Evolutionary conservation across 2,329 filamentous ascomycete genomes (phyloP).

Genomic region (Xylariales sp.): DNA sequence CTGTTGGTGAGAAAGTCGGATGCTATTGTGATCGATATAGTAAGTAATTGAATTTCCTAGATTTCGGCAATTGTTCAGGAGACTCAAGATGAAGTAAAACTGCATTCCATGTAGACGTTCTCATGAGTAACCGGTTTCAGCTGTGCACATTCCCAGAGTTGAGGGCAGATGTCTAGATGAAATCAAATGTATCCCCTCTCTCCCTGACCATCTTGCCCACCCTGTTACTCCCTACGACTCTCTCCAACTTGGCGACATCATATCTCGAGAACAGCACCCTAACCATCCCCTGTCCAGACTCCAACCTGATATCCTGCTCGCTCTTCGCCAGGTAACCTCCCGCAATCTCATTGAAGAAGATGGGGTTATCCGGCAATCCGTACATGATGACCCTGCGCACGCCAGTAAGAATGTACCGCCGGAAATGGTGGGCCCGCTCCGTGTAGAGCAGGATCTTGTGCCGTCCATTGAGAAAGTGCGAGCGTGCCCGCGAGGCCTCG

Average conservation of each 20-base stretch:
- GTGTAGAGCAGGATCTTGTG: constrained; percentile 86
- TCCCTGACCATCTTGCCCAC: constrained; percentile 81
- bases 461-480: constrained; percentile 79
- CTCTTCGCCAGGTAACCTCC: constrained; percentile 61
- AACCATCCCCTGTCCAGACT: constrained; percentile 55
- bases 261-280: constrained; percentile 76
- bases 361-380: constrained; percentile 80
- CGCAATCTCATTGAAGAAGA: constrained; percentile 74
- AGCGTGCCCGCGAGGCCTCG: constrained; percentile 78
- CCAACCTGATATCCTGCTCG: constrained; percentile 50
- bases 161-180: too few species aligned
- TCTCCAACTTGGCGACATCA: constrained; percentile 83
- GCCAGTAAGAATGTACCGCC: constrained; percentile 76
- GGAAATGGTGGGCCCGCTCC: constrained; percentile 94
- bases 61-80: too few species aligned
- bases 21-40: too few species aligned
- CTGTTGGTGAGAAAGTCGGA: too few species aligned
- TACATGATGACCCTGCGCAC: constrained; percentile 86
- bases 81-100: too few species aligned
- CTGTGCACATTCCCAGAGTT: too few species aligned
- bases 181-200: constrained; percentile 88
- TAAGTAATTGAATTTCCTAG: too few species aligned
- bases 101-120: too few species aligned
- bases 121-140: too few species aligned
- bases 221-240: constrained; percentile 76